A percentile compares a stretch with the other conserved stretches of the same genome.
Evolutionary conservation across 257 asterid species (phyloP).

Genomic region (Ophiorrhiza pumila): DNA sequence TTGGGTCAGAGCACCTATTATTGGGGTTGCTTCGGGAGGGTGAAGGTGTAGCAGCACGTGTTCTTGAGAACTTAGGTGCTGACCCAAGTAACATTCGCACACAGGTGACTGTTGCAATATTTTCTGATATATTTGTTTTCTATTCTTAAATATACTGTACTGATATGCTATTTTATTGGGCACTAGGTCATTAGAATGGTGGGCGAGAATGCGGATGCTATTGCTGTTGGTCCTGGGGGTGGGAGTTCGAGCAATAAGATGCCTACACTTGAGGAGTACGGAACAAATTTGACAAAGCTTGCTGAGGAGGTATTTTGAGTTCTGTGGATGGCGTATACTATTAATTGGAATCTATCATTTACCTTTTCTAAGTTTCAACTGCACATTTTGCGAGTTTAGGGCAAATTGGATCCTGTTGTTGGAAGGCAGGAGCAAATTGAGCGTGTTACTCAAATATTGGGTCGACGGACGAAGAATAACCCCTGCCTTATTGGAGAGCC

Average conservation of each 20-base stretch:
- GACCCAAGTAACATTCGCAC: constrained; percentile 91
- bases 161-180: neutral
- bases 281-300: constrained; percentile 47
- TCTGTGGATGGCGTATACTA: neutral
- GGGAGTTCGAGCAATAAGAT: constrained; percentile 44
- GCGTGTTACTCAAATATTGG: constrained; percentile 96
- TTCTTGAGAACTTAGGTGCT: constrained; percentile 92
- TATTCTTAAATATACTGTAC: too few relatives aligned
- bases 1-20: constrained; percentile 97
- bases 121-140: neutral
- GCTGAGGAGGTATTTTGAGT: constrained; percentile 67
- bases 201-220: constrained; percentile 48
- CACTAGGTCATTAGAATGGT: constrained; percentile 51
- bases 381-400: constrained; percentile 40
- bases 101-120: constrained; percentile 45
- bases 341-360: neutral
- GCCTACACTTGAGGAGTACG: constrained; percentile 56
- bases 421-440: constrained; percentile 92
- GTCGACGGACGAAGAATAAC: constrained; percentile 92
- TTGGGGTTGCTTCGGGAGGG: constrained; percentile 97
- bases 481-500: constrained; percentile 99
- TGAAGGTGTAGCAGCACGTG: constrained; percentile 99
- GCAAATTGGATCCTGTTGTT: constrained; percentile 95
- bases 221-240: constrained; percentile 46
- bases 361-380: neutral